A percentile compares a stretch with the other conserved stretches of the same genome.
Evolutionary conservation across 2,329 filamentous ascomycete species (phyloP).

Genomic region (Ceratocystis papillata): DNA sequence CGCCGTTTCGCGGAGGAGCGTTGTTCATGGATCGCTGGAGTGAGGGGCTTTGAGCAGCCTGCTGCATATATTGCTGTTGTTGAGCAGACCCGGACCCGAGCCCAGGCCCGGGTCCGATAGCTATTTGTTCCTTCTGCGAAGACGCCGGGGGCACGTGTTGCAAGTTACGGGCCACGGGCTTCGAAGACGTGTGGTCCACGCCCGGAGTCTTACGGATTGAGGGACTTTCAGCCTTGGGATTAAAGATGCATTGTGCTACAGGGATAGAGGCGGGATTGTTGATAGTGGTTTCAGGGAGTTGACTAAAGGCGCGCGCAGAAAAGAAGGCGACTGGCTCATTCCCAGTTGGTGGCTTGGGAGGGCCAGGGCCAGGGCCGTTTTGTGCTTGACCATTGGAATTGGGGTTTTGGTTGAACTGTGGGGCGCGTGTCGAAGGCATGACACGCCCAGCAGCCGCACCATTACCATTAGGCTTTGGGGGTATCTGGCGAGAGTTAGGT

Average conservation of each 20-base stretch:
- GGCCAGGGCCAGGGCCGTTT: slow-evolving; percentile 21
- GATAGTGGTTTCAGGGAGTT: slow-evolving; percentile 39
- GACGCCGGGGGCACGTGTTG: slow-evolving; percentile 41
- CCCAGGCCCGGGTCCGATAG: slow-evolving; percentile 26
- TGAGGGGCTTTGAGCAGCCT: slow-evolving; percentile 22
- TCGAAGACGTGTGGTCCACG: slow-evolving; percentile 68
- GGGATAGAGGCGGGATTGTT: slow-evolving; percentile 36
- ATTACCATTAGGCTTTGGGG: neutral
- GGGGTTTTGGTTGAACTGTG: slow-evolving; percentile 13
- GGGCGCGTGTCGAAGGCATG: neutral
- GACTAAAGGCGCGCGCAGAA: slow-evolving; percentile 55
- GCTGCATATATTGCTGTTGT: slow-evolving; percentile 15
- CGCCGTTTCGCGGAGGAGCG: slow-evolving; percentile 30
- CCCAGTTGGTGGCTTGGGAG: slow-evolving; percentile 30
- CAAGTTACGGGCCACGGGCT: slow-evolving; percentile 53
- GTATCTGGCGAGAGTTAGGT: neutral
- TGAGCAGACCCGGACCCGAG: slow-evolving; percentile 26
- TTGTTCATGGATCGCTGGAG: slow-evolving; percentile 21
- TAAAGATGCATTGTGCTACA: slow-evolving; percentile 48
- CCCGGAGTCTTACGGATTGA: slow-evolving; percentile 84
- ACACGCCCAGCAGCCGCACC: slow-evolving; percentile 1
- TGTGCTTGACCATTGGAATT: slow-evolving; percentile 4
- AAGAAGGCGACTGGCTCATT: slow-evolving; percentile 51
- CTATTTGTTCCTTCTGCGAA: slow-evolving; percentile 25
- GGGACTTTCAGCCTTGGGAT: slow-evolving; percentile 65